phyloP scores from a whole-genome alignment of 2,329 filamentous ascomycete species.

The Cladosporium colombiae region DNA sequence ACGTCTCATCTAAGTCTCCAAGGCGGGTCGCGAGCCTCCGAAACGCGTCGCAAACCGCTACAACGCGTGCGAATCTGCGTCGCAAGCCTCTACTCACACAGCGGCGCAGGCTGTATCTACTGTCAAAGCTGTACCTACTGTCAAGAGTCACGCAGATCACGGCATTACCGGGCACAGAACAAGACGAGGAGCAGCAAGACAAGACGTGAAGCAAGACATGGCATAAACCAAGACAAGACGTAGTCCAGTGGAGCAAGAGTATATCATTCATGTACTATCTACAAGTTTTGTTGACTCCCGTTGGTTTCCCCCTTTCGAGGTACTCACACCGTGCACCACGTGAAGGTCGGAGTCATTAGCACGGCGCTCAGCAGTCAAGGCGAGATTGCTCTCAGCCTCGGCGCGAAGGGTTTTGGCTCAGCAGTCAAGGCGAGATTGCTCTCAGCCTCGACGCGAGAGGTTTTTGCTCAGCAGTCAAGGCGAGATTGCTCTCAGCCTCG shows the following conservation, averaged over 20 bases:
- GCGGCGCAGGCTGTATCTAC: too few relatives aligned
- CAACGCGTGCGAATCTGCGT: neutral
- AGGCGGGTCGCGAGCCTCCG: neutral
- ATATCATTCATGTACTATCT: neutral
- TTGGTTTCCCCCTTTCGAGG: conserved; percentile 14
- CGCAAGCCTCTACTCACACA: neutral
- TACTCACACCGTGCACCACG: conserved; percentile 16
- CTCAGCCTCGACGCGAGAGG: too few relatives aligned
- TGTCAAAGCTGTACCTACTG: too few relatives aligned
- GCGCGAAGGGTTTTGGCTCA: too few relatives aligned
- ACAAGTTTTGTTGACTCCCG: conserved; percentile 12
- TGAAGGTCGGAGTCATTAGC: conserved; percentile 13
- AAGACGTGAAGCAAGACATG: neutral
- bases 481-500: too few relatives aligned
- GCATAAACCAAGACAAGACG: neutral
- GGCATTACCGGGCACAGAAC: neutral
- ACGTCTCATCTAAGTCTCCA: neutral
- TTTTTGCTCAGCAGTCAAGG: too few relatives aligned
- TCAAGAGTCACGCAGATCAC: neutral
- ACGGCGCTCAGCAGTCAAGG: too few relatives aligned
- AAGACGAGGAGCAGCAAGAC: neutral
- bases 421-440: too few relatives aligned
- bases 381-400: too few relatives aligned
- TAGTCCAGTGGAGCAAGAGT: neutral
- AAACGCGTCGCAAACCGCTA: neutral